Conservation (phyloP, 768 basidiomycete genomes). For the Naganishia antarctica region DNA sequence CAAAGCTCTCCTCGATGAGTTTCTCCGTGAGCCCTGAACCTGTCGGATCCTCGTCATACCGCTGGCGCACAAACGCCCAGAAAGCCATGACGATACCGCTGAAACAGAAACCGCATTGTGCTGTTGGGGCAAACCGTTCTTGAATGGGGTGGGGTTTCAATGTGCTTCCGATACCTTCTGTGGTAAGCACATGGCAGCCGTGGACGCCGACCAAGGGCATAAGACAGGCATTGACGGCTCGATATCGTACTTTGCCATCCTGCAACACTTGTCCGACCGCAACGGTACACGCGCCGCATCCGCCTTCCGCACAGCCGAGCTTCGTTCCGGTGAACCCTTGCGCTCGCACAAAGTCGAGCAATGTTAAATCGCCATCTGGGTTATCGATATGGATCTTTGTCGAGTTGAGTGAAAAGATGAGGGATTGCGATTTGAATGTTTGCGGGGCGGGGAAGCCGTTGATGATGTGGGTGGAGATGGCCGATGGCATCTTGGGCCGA, state of each 20-base stretch:
- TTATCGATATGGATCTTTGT: conserved; percentile 29
- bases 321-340: conserved; percentile 39
- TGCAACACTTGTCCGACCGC: conserved; percentile 10
- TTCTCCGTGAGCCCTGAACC: conserved; percentile 24
- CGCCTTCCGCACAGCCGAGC: conserved; percentile 37
- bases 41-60: conserved; percentile 18
- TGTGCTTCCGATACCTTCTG: conserved; percentile 35
- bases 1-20: conserved; percentile 35
- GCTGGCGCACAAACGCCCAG: conserved; percentile 28
- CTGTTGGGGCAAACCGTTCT: conserved; percentile 26
- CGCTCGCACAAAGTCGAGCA: conserved; percentile 36
- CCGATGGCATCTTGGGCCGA: neutral
- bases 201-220: conserved; percentile 36
- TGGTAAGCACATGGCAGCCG: conserved; percentile 38
- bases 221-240: conserved; percentile 38
- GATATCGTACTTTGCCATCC: conserved; percentile 23
- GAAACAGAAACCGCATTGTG: conserved; percentile 33
- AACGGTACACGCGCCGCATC: conserved; percentile 36
- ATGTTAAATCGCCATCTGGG: conserved; percentile 33
- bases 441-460: conserved; percentile 22
- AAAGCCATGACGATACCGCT: conserved; percentile 39
- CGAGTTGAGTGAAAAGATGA: conserved; percentile 34
- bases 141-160: conserved; percentile 39
- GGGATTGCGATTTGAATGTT: conserved; percentile 16
- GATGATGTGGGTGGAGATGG: neutral